Percentiles rank a stretch among this genome's conserved stretches.
Evolutionary conservation across 176 grass and related monocot genomes (phyloP).

Genomic region (Hordeum vulgare): DNA sequence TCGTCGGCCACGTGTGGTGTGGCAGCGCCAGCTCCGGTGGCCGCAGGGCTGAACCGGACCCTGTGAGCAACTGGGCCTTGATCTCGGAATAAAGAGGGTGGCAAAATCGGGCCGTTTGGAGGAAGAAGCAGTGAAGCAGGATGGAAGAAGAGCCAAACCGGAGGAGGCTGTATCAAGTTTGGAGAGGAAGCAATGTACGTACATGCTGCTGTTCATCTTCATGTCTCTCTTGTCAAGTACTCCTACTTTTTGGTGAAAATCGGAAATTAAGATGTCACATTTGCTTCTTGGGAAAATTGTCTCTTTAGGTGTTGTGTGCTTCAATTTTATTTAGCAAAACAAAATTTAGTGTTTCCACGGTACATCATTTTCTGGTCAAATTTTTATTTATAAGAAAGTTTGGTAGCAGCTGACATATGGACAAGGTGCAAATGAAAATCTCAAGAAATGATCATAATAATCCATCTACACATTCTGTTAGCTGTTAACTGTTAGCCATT

Average conservation of each 20-base stretch:
- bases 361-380: background rate
- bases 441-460: background rate
- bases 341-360: background rate
- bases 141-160: conserved; percentile 27
- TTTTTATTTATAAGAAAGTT: background rate
- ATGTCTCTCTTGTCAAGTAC: background rate
- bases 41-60: background rate
- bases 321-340: background rate
- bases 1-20: background rate
- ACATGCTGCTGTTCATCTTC: background rate
- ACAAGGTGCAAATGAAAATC: background rate
- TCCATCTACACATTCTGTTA: background rate
- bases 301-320: background rate
- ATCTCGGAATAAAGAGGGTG: background rate
- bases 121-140: background rate
- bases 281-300: background rate
- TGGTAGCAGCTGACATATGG: background rate
- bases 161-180: conserved; percentile 77
- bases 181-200: conserved; percentile 87
- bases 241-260: background rate
- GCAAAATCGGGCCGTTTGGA: background rate
- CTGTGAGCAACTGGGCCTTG: background rate
- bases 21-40: background rate
- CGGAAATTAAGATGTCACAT: background rate
- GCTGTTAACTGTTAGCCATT: background rate